Evolutionary conservation across 2,329 filamentous ascomycete species (phyloP), one percentile per base, ranked within the genome.

Genomic region (Trichophyton equinum): DNA sequence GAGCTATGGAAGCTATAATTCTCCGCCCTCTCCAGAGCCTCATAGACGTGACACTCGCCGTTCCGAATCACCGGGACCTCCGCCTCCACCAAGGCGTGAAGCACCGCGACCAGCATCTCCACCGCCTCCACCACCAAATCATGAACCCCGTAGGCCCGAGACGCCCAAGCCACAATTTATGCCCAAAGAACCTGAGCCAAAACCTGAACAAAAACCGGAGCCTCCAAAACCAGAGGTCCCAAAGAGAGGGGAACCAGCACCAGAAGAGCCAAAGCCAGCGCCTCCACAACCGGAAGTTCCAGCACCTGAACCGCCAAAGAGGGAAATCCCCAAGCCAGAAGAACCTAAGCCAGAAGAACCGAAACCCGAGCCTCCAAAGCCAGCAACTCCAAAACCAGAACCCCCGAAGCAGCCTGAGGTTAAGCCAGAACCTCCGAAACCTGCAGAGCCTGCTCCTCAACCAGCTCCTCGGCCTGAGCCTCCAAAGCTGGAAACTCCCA

Each of bases 1-100:
- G 46, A 60, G 9, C 63, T 60, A 36, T 64, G 65, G n/a, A 58
- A 53, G 22, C 15, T 53, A 53, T 53, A 64, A 55, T n/a, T 47
- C 33, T 27, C 46, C 60, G 36, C 57, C 62, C 13, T 60, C 61
- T 33, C 58, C 58, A 18, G 40, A 55, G 20, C 58, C 53, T 11
- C 61, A 55, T 25, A 25, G 44, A 20, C 46, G 51, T 60, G 58
- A 60, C 25, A 15, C 44, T 11, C 61, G 53, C 30, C 56, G 56
- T 25, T 53, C 60, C 8, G 33, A 27, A 42, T 55, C 51, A 15
- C 49, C 61, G 9, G 40, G 38, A n/a, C 58, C 61, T 20, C 49
- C 61, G 18, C 61, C 61, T n/a, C 40, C 40, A 25, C 46, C 46
- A 27, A 51, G 22, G 8, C 46, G 22, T 51, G 46, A 51, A 22